phyloP scores from a whole-genome alignment of 2,329 filamentous ascomycete species.

The Colletotrichum lupini region DNA sequence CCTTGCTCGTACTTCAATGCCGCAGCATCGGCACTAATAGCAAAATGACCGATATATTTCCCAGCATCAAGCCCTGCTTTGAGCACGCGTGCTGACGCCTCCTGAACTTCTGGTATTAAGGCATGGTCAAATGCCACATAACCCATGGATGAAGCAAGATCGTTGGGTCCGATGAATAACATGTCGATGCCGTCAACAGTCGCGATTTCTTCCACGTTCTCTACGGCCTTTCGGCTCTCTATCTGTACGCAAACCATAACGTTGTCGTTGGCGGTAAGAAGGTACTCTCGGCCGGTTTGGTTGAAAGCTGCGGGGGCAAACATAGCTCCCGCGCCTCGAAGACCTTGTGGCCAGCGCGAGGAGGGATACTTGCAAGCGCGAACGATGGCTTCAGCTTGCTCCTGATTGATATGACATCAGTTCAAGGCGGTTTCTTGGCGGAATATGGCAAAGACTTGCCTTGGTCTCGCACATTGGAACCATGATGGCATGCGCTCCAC shows the following conservation, averaged over 20 bases:
- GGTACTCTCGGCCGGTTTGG: slow-evolving; percentile 52
- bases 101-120: slow-evolving; percentile 44
- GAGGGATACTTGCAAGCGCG: slow-evolving; percentile 42
- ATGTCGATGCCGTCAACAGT: slow-evolving; percentile 55
- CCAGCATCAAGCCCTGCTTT: slow-evolving; percentile 43
- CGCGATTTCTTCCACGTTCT: slow-evolving; percentile 56
- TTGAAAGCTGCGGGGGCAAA: slow-evolving; percentile 42
- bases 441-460: not conserved
- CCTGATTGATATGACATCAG: slow-evolving; percentile 10
- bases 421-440: not conserved
- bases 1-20: slow-evolving; percentile 42
- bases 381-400: slow-evolving; percentile 42
- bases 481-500: slow-evolving; percentile 61
- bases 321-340: slow-evolving; percentile 45
- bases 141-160: slow-evolving; percentile 48
- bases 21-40: slow-evolving; percentile 43
- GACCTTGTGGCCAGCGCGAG: slow-evolving; percentile 37
- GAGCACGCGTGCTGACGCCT: slow-evolving; percentile 41
- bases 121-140: slow-evolving; percentile 47
- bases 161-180: slow-evolving; percentile 58
- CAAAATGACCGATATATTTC: slow-evolving; percentile 48
- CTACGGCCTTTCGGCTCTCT: slow-evolving; percentile 54
- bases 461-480: slow-evolving; percentile 47
- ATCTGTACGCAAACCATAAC: slow-evolving; percentile 58
- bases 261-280: slow-evolving; percentile 60